These are phyloP conservation scores for Pleurotus ostreatus DNA, from an alignment of 768 basidiomycete species.

Conservation along the genomic window DNA sequence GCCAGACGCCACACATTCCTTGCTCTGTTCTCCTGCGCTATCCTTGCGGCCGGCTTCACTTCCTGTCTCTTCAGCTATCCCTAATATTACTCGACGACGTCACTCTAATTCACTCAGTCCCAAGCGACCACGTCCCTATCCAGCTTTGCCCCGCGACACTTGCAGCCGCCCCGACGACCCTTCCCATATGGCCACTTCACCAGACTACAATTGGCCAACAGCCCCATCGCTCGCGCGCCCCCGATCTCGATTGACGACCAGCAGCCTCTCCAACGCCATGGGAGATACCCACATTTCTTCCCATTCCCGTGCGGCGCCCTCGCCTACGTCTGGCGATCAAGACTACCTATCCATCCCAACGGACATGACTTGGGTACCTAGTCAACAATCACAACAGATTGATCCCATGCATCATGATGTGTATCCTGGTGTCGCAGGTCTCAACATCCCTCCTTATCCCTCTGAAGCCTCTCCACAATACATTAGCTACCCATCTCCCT, in stretches of 20 bases:
- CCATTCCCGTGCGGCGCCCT: slow-evolving; percentile 18
- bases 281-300: slow-evolving; percentile 41
- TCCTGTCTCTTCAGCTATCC: slow-evolving; percentile 5
- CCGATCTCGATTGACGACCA: slow-evolving; percentile 34
- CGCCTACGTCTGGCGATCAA: slow-evolving; percentile 18
- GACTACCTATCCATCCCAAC: slow-evolving; percentile 13
- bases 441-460: slow-evolving; percentile 4
- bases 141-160: slow-evolving; percentile 24
- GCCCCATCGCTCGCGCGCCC: slow-evolving; percentile 23
- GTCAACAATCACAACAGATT: slow-evolving; percentile 11
- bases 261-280: slow-evolving; percentile 60
- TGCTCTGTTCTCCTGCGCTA: slow-evolving; percentile 29
- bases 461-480: slow-evolving; percentile 12
- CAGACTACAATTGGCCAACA: slow-evolving; percentile 28
- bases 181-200: slow-evolving; percentile 31
- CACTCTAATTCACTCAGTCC: slow-evolving; percentile 16
- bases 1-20: slow-evolving; percentile 27
- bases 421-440: slow-evolving; percentile 6
- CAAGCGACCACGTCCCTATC: slow-evolving; percentile 35
- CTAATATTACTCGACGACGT: slow-evolving; percentile 2
- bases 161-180: slow-evolving; percentile 26
- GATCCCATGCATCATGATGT: slow-evolving; percentile 7
- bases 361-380: slow-evolving; percentile 6
- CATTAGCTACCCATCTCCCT: slow-evolving; percentile 21
- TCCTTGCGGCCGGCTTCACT: slow-evolving; percentile 3